phyloP scores from a whole-genome alignment of 441 rosid species.

The Populus hybrid region DNA sequence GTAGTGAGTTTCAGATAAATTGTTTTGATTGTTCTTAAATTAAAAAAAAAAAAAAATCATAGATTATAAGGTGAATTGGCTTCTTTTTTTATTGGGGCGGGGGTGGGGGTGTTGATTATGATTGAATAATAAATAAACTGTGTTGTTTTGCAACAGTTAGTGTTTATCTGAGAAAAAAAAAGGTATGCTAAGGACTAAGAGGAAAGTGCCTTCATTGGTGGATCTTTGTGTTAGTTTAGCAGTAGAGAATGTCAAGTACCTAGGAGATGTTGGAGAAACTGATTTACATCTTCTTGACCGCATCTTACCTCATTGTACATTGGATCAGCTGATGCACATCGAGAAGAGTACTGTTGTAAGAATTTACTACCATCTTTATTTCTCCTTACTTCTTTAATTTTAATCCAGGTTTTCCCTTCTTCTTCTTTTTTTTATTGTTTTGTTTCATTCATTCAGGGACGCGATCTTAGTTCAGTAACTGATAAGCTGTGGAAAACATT shows the following conservation, averaged over 20 bases:
- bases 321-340: constrained; percentile 66
- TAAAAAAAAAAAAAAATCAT: not conserved
- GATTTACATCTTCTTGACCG: constrained; percentile 67
- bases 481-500: constrained; percentile 72
- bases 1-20: not conserved
- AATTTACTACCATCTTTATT: not conserved
- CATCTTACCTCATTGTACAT: constrained; percentile 68
- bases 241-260: constrained; percentile 52
- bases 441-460: constrained; percentile 39
- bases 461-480: constrained; percentile 82
- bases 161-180: not conserved
- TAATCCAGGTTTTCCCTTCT: not conserved
- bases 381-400: not conserved
- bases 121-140: not conserved
- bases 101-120: not conserved
- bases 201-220: constrained; percentile 60
- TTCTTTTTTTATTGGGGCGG: no score
- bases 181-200: not conserved
- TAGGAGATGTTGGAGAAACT: constrained; percentile 90
- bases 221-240: constrained; percentile 68
- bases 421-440: not conserved
- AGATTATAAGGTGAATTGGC: not conserved
- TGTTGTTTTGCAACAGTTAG: not conserved
- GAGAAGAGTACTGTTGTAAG: constrained; percentile 63
- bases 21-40: not conserved